phyloP scores from a whole-genome alignment of 495 filamentous ascomycete genomes.

The Aspergillus haitiensis region DNA sequence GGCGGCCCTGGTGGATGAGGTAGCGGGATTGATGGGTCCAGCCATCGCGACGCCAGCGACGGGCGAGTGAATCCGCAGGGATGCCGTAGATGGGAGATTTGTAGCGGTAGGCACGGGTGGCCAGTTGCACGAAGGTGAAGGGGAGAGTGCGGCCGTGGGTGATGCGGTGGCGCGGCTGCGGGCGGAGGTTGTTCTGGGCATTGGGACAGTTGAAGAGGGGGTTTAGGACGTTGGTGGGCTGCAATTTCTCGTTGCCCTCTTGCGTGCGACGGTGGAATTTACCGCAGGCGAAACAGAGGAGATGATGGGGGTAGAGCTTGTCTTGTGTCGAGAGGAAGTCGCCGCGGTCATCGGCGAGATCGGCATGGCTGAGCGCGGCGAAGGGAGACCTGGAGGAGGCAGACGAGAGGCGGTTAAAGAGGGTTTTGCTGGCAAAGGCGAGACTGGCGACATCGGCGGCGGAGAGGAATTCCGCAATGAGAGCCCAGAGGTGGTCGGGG shows the following conservation, averaged over 20 bases:
- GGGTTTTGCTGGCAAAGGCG: slow-evolving; percentile 46
- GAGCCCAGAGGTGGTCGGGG: slow-evolving; percentile 44
- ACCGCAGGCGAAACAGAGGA: slow-evolving; percentile 58
- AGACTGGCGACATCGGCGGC: slow-evolving; percentile 49
- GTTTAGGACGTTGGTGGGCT: slow-evolving; percentile 47
- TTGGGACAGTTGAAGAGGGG: slow-evolving; percentile 56
- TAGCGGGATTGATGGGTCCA: slow-evolving; percentile 55
- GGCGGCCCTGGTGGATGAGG: slow-evolving; percentile 48
- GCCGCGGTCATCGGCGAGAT: slow-evolving; percentile 41
- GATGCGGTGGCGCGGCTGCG: slow-evolving; percentile 49
- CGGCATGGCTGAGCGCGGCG: slow-evolving; percentile 33
- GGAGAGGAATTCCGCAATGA: slow-evolving; percentile 41
- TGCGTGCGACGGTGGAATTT: slow-evolving; percentile 52
- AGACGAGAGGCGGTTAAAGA: slow-evolving; percentile 47
- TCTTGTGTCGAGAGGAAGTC: slow-evolving; percentile 52
- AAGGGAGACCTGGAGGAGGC: slow-evolving; percentile 35
- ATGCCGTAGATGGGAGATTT: slow-evolving; percentile 46
- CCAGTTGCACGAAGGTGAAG: slow-evolving; percentile 57
- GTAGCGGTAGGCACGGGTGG: slow-evolving; percentile 43
- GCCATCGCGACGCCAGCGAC: slow-evolving; percentile 50
- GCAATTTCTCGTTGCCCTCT: slow-evolving; percentile 50
- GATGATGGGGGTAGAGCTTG: slow-evolving; percentile 46
- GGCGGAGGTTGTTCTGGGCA: slow-evolving; percentile 38
- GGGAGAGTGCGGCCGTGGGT: slow-evolving; percentile 52
- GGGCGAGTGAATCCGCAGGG: slow-evolving; percentile 36